Evolutionary conservation across 805 yeast genomes (phyloP), one percentile per base, ranked within the genome.

Genomic region (Kuraishia capsulata): DNA sequence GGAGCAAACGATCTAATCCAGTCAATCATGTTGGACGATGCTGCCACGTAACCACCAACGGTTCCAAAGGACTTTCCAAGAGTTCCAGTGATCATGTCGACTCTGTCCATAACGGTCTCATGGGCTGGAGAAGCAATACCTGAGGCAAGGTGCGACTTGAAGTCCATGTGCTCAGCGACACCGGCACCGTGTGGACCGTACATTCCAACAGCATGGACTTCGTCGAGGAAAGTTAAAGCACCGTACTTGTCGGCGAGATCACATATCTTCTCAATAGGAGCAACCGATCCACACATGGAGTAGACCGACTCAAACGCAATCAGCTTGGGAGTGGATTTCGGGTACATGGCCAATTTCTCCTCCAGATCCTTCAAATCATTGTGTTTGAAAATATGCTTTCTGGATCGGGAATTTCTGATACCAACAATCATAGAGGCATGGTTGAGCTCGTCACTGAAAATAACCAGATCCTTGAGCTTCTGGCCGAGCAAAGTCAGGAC

Each of bases 131-230:
- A 65, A 11, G 70, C 70, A 48, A 77, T 65, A 47, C 92, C 92
- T 13, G 78, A 60, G 42, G 66, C 57, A 54, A 85, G 75, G 57
- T 90, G 95, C 39, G 79, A 78, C 35, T 85, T 85, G 51, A 88
- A 92, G 63, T 92, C 86, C 52, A 83, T 69, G 59, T 92, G 98
- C 63, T 92, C 99, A 35, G 97, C 96, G 39, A 92, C 97, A 65
- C 99, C 99, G 25, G 96, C 98, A 56, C 99, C 99, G 53, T 85
- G 96, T 43, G 99, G 97, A 52, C 99, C 99, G 57, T 92, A 92
- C 81, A 92, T 75, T 40, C 99, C 99, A 35, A 92, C 97, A 26
- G 98, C 97, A 56, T 92, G 99, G 29, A 92, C 99, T 63, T 92
- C 99, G 60, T 92, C 99, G 59, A 92, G 69, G 62, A 92, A 92